Conservation (phyloP, 208 protist species). For the Wallacemonas rigidus region DNA sequence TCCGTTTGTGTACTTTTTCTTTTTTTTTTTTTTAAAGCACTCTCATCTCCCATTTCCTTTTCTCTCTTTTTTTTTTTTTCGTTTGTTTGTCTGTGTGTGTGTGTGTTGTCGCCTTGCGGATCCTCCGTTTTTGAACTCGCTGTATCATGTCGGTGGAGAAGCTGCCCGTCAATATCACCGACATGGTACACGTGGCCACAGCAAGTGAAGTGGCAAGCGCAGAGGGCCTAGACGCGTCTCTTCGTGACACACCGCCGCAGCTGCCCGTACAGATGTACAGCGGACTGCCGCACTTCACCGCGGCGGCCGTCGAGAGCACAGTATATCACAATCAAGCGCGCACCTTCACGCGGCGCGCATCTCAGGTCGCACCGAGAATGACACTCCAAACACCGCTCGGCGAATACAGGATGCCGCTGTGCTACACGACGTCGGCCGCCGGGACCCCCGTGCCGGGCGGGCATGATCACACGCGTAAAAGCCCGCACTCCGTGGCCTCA, state of each 20-base stretch:
- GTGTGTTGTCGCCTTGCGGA: background rate
- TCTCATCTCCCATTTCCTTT: background rate
- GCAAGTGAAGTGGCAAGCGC: too few species aligned
- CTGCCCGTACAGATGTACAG: too few species aligned
- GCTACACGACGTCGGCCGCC: background rate
- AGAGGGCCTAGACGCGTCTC: too few species aligned
- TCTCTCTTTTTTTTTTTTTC: background rate
- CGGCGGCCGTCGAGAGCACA: background rate
- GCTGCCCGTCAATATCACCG: too few species aligned
- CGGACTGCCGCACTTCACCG: too few species aligned
- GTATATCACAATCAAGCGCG: background rate
- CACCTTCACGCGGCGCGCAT: background rate
- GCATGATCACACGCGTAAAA: background rate
- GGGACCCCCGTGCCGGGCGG: background rate
- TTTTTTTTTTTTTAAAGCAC: background rate
- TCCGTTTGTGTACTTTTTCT: background rate
- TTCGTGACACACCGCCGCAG: too few species aligned
- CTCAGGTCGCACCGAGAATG: background rate
- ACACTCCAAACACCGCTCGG: conserved; percentile 3
- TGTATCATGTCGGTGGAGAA: background rate
- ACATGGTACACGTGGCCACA: too few species aligned
- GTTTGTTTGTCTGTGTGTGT: background rate
- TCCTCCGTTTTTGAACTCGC: background rate
- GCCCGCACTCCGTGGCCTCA: too few species aligned
- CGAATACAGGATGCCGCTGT: conserved; percentile 4